Evolutionary conservation across 2,329 filamentous ascomycete genomes (phyloP).

Genomic region (Sclerotinia sclerotiorum): DNA sequence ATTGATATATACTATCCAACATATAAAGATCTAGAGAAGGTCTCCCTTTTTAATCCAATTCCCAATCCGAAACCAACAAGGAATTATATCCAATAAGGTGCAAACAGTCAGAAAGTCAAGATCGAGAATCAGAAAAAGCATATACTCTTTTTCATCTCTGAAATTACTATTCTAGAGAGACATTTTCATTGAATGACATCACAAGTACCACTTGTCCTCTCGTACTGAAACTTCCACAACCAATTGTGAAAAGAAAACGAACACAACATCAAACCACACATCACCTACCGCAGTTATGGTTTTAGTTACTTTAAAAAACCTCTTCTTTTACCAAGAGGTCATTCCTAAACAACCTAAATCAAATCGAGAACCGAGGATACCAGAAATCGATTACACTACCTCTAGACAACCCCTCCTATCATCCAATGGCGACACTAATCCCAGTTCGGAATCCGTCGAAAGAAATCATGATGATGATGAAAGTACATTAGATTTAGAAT

Average conservation of each 20-base stretch:
- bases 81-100: background rate
- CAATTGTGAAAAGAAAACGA: background rate
- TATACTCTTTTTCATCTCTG: background rate
- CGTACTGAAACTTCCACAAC: background rate
- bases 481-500: conserved; percentile 34
- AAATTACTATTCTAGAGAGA: background rate
- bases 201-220: conserved; percentile 10
- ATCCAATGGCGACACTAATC: background rate
- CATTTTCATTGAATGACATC: background rate
- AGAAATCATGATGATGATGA: background rate
- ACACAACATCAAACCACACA: background rate
- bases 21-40: conserved; percentile 3
- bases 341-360: conserved; percentile 18
- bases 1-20: background rate
- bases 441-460: conserved; percentile 7
- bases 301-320: conserved; percentile 38
- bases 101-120: background rate
- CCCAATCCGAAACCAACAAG: background rate
- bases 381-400: conserved; percentile 25
- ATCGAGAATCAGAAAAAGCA: background rate
- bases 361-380: conserved; percentile 8
- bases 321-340: conserved; percentile 36
- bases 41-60: background rate
- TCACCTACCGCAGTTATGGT: conserved; percentile 35
- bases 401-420: conserved; percentile 30